phyloP scores from a whole-genome alignment of 306 rosid species.

The Elaeagnus macrophylla region DNA sequence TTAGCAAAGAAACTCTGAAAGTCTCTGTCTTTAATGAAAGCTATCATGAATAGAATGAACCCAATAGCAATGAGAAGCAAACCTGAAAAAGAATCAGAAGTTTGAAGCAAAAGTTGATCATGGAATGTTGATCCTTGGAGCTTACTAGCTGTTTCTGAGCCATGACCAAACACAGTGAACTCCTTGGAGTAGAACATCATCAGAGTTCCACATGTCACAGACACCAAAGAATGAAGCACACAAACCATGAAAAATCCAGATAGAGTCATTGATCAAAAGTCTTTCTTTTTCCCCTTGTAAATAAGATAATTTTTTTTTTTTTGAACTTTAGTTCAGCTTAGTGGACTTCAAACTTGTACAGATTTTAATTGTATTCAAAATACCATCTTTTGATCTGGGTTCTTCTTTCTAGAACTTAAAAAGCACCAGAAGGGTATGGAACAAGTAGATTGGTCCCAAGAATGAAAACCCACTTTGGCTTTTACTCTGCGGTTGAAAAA shows the following conservation, averaged over 20 bases:
- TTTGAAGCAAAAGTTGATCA: conserved; percentile 61
- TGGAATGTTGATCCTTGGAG: conserved; percentile 85
- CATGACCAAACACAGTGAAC: conserved; percentile 55
- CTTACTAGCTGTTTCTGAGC: conserved; percentile 57
- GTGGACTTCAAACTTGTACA: background rate
- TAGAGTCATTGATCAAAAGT: conserved; percentile 38
- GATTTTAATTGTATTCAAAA: background rate
- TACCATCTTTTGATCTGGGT: background rate
- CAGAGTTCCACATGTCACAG: conserved; percentile 59
- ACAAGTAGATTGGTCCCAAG: conserved; percentile 5
- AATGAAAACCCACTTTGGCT: background rate
- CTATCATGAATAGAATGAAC: conserved; percentile 63
- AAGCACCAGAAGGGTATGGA: background rate
- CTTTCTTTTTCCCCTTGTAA: background rate
- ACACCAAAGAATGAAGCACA: conserved; percentile 65
- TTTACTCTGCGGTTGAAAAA: conserved; percentile 2
- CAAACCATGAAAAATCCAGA: conserved; percentile 56
- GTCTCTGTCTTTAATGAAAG: conserved; percentile 70
- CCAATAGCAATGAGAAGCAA: conserved; percentile 66
- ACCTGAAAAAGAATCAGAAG: conserved; percentile 86
- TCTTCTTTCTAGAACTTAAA: background rate
- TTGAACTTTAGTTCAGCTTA: background rate
- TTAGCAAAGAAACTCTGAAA: conserved; percentile 87
- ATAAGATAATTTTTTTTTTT: no score
- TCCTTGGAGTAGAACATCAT: conserved; percentile 72